phyloP scores from a whole-genome alignment of 495 filamentous ascomycete genomes.

The Cetradonia linearis region DNA sequence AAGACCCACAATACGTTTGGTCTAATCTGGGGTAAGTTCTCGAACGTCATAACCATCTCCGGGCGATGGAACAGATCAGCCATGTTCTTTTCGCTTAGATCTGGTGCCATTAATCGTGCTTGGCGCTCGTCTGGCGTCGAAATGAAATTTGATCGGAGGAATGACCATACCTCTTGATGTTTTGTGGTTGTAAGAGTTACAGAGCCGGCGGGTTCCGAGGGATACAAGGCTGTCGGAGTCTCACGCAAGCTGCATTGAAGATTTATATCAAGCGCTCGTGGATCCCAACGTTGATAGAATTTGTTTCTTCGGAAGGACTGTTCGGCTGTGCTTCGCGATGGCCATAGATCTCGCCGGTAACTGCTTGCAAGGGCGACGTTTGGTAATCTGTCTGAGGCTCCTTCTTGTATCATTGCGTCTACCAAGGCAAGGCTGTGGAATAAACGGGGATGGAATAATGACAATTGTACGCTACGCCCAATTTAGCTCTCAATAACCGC shows the following conservation, averaged over 20 bases:
- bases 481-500: not conserved
- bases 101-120: constrained; percentile 6
- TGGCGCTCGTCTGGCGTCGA: not conserved
- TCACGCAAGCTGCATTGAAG: constrained; percentile 24
- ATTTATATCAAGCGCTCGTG: constrained; percentile 22
- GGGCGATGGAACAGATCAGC: constrained; percentile 1
- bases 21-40: constrained; percentile 4
- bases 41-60: constrained; percentile 6
- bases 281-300: constrained; percentile 23
- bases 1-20: constrained; percentile 15
- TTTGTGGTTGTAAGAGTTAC: constrained; percentile 53
- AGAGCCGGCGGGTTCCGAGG: constrained; percentile 31
- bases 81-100: not conserved
- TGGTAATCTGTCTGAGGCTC: not conserved
- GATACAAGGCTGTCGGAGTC: constrained; percentile 36
- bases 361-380: not conserved
- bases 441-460: constrained; percentile 37
- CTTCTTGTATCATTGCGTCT: constrained; percentile 34
- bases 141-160: constrained; percentile 14
- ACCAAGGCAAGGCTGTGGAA: constrained; percentile 36
- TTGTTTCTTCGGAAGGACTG: constrained; percentile 18
- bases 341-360: constrained; percentile 21
- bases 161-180: constrained; percentile 48
- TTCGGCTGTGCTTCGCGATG: constrained; percentile 20
- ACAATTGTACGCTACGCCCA: constrained; percentile 25